phyloP scores from a whole-genome alignment of 2,329 filamentous ascomycete species.

The Xylariaceae sp. region DNA sequence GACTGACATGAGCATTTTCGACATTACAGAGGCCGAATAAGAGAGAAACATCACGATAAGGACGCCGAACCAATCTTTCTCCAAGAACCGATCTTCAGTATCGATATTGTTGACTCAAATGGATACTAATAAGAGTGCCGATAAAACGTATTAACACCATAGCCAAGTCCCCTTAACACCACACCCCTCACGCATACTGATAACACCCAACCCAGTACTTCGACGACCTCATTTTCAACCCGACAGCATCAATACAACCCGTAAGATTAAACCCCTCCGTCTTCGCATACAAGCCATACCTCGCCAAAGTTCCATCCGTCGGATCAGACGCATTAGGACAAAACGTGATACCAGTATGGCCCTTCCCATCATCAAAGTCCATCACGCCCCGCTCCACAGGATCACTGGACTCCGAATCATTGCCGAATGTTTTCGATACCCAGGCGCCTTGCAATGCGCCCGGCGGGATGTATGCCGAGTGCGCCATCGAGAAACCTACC shows the following conservation, averaged over 20 bases:
- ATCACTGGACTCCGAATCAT: constrained; percentile 13
- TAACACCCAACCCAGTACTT: constrained; percentile 33
- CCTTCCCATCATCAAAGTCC: constrained; percentile 30
- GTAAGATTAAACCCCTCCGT: constrained; percentile 26
- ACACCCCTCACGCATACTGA: constrained; percentile 34
- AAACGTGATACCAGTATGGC: constrained; percentile 26
- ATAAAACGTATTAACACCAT: no score
- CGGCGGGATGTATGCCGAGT: constrained; percentile 46
- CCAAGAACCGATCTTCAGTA: neutral
- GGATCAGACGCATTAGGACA: constrained; percentile 19
- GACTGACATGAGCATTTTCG: neutral
- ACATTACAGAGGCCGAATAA: neutral
- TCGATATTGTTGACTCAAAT: constrained; percentile 8
- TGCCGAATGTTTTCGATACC: constrained; percentile 26
- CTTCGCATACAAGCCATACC: constrained; percentile 28
- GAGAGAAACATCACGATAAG: neutral
- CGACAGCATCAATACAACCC: constrained; percentile 33
- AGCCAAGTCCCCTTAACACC: no score
- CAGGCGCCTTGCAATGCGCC: constrained; percentile 50
- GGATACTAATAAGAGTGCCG: no score
- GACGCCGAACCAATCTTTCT: no score
- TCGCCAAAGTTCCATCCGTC: constrained; percentile 17
- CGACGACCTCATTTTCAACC: constrained; percentile 29
- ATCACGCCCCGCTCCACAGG: constrained; percentile 16
- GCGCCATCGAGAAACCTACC: constrained; percentile 51